Conservation (phyloP, 225 moss, liverwort and hornwort species). For the Marchantia polymorpha region DNA sequence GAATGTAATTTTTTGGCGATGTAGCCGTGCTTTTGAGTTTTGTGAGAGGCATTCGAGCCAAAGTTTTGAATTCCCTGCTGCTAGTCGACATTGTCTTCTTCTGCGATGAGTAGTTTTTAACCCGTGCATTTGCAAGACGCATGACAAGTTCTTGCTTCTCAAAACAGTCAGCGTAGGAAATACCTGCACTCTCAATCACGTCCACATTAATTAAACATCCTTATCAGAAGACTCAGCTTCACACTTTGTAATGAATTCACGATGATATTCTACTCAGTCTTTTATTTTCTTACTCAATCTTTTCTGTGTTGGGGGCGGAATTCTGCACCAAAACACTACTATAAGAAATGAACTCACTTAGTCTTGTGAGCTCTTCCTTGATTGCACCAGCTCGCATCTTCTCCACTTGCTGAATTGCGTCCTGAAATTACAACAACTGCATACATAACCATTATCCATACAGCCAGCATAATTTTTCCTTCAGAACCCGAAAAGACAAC, state of each 20-base stretch:
- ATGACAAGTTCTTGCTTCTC: conserved; percentile 89
- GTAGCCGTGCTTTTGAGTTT: conserved; percentile 71
- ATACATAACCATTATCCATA: conserved; percentile 38
- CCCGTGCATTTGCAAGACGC: conserved; percentile 57
- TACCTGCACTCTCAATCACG: conserved; percentile 39
- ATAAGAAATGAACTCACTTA: conserved; percentile 26
- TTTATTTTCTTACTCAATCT: no score
- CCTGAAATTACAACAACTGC: conserved; percentile 45
- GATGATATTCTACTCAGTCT: no score
- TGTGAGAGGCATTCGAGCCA: conserved; percentile 58
- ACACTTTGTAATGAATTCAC: neutral
- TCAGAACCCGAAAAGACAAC: neutral
- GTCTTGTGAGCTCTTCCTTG: conserved; percentile 36
- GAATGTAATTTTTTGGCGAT: conserved; percentile 90
- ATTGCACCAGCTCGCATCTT: conserved; percentile 46
- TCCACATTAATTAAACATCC: neutral
- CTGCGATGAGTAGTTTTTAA: conserved; percentile 16
- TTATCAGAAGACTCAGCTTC: neutral
- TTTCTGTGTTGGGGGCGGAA: neutral
- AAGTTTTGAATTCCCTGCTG: conserved; percentile 33
- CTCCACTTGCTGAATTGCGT: conserved; percentile 40
- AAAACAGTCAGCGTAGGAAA: conserved; percentile 87
- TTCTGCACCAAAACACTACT: neutral
- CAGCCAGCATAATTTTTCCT: neutral
- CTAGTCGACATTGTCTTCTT: neutral